A percentile compares a stretch with the other conserved stretches of the same genome.
Evolutionary conservation across 306 rosid genomes (phyloP).

Genomic region (Gynostemma pentaphyllum): DNA sequence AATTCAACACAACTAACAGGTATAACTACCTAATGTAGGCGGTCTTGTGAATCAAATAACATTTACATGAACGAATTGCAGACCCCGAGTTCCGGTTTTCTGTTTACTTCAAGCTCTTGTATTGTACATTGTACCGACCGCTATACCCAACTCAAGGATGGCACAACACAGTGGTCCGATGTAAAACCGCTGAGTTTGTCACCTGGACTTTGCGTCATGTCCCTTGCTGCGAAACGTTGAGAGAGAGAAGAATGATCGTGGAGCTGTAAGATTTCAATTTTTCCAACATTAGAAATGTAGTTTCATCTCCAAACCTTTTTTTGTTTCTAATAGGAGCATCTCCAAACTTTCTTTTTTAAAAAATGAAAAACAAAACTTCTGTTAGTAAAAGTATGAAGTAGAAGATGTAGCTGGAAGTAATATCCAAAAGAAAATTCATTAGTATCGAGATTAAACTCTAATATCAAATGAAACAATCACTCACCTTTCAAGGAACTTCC

Average conservation of each 20-base stretch:
- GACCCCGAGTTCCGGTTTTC: constrained; percentile 18
- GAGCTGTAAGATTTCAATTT: constrained; percentile 54
- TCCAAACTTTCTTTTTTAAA: background rate
- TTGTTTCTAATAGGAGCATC: no score
- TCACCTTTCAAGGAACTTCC: constrained; percentile 96
- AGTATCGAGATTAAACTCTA: background rate
- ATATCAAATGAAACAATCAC: background rate
- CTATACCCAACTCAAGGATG: background rate
- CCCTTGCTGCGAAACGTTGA: constrained; percentile 95
- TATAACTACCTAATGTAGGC: constrained; percentile 49
- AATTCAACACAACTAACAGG: constrained; percentile 50
- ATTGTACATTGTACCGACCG: background rate
- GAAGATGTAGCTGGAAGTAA: background rate
- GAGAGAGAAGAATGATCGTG: constrained; percentile 86
- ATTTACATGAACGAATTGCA: constrained; percentile 49
- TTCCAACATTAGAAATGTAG: constrained; percentile 10
- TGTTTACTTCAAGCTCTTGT: constrained; percentile 3
- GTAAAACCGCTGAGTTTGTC: constrained; percentile 2
- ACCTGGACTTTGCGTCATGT: constrained; percentile 78
- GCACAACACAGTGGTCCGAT: background rate
- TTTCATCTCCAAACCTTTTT: background rate
- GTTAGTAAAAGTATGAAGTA: background rate
- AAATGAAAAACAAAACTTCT: background rate
- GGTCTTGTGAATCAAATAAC: constrained; percentile 37
- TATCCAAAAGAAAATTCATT: background rate